Evolutionary conservation across 306 rosid species (phyloP).

Genomic region (Alnus rubra): DNA sequence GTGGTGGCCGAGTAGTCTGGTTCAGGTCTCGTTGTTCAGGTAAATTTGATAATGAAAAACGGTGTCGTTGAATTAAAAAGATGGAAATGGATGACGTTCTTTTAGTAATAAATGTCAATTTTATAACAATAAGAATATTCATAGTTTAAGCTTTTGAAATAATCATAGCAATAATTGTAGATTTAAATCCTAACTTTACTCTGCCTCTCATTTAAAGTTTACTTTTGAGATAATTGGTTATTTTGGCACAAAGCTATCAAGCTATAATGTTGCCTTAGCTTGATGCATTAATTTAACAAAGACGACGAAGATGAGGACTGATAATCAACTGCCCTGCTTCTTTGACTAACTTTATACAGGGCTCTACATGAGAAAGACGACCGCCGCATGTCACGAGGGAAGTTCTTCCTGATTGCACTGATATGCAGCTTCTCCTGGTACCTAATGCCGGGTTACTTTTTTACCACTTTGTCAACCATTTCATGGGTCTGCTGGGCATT

Average conservation of each 20-base stretch:
- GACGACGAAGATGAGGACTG: neutral
- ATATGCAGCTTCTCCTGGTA: slow-evolving; percentile 69
- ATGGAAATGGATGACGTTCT: no score
- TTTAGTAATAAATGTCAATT: no score
- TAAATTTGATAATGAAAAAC: neutral
- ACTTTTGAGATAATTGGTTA: no score
- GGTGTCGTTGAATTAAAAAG: neutral
- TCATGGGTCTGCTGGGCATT: slow-evolving; percentile 65
- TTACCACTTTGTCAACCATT: slow-evolving; percentile 44
- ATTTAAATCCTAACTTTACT: no score
- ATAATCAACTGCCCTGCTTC: neutral
- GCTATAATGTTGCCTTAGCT: no score
- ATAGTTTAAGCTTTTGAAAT: no score
- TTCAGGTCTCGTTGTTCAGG: slow-evolving; percentile 87
- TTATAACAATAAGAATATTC: no score
- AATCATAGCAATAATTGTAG: no score
- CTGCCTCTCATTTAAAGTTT: no score
- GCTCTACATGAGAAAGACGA: slow-evolving; percentile 62
- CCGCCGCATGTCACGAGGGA: slow-evolving; percentile 53
- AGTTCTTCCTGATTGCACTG: slow-evolving; percentile 57
- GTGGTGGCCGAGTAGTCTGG: slow-evolving; percentile 97
- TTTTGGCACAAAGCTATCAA: no score
- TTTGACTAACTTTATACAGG: slow-evolving; percentile 32
- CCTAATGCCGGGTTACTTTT: slow-evolving; percentile 58
- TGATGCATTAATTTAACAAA: neutral